Evolutionary conservation across 2,329 filamentous ascomycete species (phyloP), one percentile per base, ranked within the genome.

Genomic region (Cryphonectria naterciae): DNA sequence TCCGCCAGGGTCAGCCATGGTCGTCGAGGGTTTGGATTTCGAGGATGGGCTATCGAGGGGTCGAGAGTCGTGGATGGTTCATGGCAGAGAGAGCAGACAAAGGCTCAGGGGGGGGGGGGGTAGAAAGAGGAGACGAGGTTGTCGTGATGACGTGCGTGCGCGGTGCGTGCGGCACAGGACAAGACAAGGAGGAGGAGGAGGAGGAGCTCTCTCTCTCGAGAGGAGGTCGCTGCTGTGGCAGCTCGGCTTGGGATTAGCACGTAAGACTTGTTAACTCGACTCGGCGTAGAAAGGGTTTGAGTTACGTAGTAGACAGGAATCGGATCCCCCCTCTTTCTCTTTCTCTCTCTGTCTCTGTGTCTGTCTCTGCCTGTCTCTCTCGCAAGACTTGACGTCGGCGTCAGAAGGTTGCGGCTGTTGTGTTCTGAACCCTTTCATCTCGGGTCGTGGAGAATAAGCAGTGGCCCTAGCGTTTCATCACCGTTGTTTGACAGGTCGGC

Each of bases 331-430:
- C 43, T 49, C 19, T 49, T 49, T 49, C 43, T 19, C 7, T 49
- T 2, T 43, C 11, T 43, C 41, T 43, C 13, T 39, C 32, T 32
- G 3, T 32, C 32, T 32, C 32, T 32, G 2, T 39, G n/a, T n/a
- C n/a, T n/a, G n/a, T n/a, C n/a, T n/a, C n/a, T n/a, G n/a, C n/a
- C n/a, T n/a, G 11, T 17, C 7, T 22, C 19, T 22, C 19, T 37
- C 71, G 46, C 54, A 70, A 65, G 65, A 63, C 56, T 56, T 72
- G 71, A 68, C 68, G 71, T 72, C 69, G 68, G 66, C 67, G 71
- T n/a, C 68, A 37, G 46, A 58, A 52, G 46, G 65, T 66, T 64
- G 68, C 56, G 71, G 68, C 69, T 68, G 54, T n/a, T 19, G 8
- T 68, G 19, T 65, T 25, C 67, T 54, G 46, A 35, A 62, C 35